Evolutionary conservation across 192 early-diverging fungal species (phyloP).

Genomic region (Linnemannia hyalina): DNA sequence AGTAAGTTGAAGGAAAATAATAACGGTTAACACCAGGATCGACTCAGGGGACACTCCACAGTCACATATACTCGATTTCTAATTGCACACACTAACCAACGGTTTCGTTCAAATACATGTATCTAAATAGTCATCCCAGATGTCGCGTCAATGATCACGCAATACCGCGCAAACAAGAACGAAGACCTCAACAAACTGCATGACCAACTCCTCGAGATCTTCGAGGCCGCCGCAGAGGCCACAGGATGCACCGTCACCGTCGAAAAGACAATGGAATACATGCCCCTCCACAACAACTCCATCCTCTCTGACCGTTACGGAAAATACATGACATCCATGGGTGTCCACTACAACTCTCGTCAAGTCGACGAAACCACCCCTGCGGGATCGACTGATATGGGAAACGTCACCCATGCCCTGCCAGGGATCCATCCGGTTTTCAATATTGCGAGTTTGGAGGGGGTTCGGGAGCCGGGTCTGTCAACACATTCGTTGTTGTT

Average conservation of each 20-base stretch:
- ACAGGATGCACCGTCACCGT: conserved; percentile 76
- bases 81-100: neutral
- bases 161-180: conserved; percentile 71
- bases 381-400: conserved; percentile 78
- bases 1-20: conserved; percentile 23
- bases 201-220: conserved; percentile 67
- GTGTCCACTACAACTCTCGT: conserved; percentile 40
- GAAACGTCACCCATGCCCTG: conserved; percentile 75
- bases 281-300: conserved; percentile 69
- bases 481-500: conserved; percentile 78
- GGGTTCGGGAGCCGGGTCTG: conserved; percentile 49
- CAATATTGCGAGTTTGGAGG: conserved; percentile 69
- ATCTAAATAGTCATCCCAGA: conserved; percentile 72
- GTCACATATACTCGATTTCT: neutral
- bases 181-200: conserved; percentile 66
- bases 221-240: conserved; percentile 74
- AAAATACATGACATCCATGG: conserved; percentile 62
- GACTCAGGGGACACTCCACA: neutral
- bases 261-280: conserved; percentile 48
- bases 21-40: too few species aligned
- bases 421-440: conserved; percentile 72
- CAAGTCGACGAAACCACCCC: conserved; percentile 47
- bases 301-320: conserved; percentile 64
- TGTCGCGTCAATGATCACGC: conserved; percentile 66
- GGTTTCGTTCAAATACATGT: neutral